Evolutionary conservation across 148 eudicot species (phyloP).

Genomic region (Diospyros kaki): DNA sequence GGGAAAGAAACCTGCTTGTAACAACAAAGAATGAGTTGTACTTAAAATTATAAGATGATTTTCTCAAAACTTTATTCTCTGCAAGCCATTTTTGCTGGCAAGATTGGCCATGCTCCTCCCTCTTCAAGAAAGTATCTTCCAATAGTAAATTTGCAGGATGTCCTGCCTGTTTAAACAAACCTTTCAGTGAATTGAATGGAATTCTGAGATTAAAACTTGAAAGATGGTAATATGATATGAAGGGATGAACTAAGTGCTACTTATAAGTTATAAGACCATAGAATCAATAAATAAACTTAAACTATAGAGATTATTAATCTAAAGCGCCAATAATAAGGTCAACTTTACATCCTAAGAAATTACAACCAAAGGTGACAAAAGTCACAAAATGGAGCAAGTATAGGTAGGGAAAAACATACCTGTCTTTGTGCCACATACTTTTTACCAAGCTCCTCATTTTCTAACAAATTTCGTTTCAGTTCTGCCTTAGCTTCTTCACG

Average conservation of each 20-base stretch:
- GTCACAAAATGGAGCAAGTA: background rate
- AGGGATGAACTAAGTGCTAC: background rate
- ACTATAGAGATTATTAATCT: background rate
- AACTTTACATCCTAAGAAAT: background rate
- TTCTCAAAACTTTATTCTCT: background rate
- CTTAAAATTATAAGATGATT: background rate
- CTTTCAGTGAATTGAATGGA: no score
- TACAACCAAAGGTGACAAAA: background rate
- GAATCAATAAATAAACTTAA: background rate
- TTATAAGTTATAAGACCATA: background rate
- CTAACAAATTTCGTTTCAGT: constrained; percentile 50
- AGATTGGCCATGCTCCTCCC: background rate
- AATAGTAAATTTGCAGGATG: background rate
- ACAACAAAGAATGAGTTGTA: background rate
- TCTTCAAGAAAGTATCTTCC: background rate
- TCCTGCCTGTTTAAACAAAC: background rate
- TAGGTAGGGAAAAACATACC: constrained; percentile 35
- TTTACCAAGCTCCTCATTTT: constrained; percentile 62
- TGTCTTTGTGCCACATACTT: constrained; percentile 72
- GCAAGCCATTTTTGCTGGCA: background rate
- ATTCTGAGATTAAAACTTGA: no score
- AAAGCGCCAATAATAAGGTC: background rate
- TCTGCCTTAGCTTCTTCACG: constrained; percentile 74
- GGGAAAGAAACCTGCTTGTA: no score
- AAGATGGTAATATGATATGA: no score